Conservation (phyloP, 352 stramenopile genomes). For the Globisporangium spinosum region DNA sequence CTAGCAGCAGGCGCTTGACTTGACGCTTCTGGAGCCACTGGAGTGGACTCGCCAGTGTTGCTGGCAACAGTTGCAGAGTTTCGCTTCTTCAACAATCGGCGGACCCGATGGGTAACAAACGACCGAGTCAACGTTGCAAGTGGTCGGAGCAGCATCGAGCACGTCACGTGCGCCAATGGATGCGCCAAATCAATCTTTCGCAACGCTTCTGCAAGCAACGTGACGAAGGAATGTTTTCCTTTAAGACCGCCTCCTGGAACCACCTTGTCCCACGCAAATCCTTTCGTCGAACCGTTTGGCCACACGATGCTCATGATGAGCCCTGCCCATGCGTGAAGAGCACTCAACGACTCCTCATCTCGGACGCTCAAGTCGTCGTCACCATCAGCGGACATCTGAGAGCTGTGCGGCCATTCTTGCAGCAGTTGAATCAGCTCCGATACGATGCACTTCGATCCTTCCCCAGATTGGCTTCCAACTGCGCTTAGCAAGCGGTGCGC, state of each 20-base stretch:
- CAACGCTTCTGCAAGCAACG: constrained; percentile 66
- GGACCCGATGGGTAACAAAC: constrained; percentile 74
- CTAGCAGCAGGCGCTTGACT: background rate
- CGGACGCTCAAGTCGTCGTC: constrained; percentile 37
- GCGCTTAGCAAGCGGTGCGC: constrained; percentile 63
- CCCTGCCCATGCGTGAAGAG: constrained; percentile 78
- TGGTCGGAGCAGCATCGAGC: constrained; percentile 76
- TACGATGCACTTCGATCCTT: constrained; percentile 76
- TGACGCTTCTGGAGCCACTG: background rate
- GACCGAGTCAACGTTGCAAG: constrained; percentile 75
- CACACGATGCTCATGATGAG: constrained; percentile 88
- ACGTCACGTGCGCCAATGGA: constrained; percentile 68
- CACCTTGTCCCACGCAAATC: constrained; percentile 80
- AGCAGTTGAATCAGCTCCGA: constrained; percentile 69
- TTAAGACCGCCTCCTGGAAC: constrained; percentile 60
- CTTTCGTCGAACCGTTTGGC: constrained; percentile 72
- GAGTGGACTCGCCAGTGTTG: background rate
- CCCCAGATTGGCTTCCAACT: constrained; percentile 65
- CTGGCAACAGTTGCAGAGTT: constrained; percentile 15
- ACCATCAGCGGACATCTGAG: constrained; percentile 4
- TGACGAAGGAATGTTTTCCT: constrained; percentile 77
- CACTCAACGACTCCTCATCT: constrained; percentile 68
- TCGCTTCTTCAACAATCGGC: constrained; percentile 62
- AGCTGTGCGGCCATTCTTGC: constrained; percentile 49
- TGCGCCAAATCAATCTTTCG: constrained; percentile 76